Evolutionary conservation across 495 filamentous ascomycete genomes (phyloP).

Genomic region (Articulospora tetracladia): DNA sequence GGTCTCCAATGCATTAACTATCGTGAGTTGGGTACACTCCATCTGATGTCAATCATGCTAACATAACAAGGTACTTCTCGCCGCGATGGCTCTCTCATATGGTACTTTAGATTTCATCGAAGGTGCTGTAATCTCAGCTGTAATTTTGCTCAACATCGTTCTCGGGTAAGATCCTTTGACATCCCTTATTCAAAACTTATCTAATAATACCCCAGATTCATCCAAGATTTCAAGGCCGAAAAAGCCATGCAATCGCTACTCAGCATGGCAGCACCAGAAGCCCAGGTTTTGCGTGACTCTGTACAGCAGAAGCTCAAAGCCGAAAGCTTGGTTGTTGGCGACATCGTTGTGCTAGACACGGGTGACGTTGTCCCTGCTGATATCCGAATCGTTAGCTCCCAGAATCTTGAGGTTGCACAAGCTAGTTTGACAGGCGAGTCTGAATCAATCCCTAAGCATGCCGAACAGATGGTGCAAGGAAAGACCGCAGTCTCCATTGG

Average conservation of each 20-base stretch:
- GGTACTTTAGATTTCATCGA: slow-evolving; percentile 72
- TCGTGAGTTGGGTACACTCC: slow-evolving; percentile 23
- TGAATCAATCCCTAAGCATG: slow-evolving; percentile 62
- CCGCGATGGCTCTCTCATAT: slow-evolving; percentile 73
- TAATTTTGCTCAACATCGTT: slow-evolving; percentile 68
- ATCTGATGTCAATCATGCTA: not conserved
- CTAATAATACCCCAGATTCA: slow-evolving; percentile 39
- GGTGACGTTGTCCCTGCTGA: slow-evolving; percentile 73
- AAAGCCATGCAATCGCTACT: slow-evolving; percentile 69
- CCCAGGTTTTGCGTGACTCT: slow-evolving; percentile 59
- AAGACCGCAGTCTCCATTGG: slow-evolving; percentile 52
- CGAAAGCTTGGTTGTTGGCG: slow-evolving; percentile 61
- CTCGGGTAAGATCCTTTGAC: slow-evolving; percentile 46
- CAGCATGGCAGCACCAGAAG: slow-evolving; percentile 63
- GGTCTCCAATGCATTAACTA: slow-evolving; percentile 34
- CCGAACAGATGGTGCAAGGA: slow-evolving; percentile 32
- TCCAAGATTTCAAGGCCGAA: slow-evolving; percentile 70
- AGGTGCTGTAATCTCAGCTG: slow-evolving; percentile 69
- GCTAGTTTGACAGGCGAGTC: slow-evolving; percentile 75
- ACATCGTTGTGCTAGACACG: slow-evolving; percentile 64
- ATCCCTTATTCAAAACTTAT: slow-evolving; percentile 1
- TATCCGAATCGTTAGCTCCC: slow-evolving; percentile 58
- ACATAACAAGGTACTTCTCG: slow-evolving; percentile 55
- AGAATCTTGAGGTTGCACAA: slow-evolving; percentile 73
- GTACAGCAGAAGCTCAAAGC: slow-evolving; percentile 51